Percentiles rank a stretch among this genome's conserved stretches.
Conservation (phyloP, 1,284 basidiomycete species). For the Clitocybe nebularis region DNA sequence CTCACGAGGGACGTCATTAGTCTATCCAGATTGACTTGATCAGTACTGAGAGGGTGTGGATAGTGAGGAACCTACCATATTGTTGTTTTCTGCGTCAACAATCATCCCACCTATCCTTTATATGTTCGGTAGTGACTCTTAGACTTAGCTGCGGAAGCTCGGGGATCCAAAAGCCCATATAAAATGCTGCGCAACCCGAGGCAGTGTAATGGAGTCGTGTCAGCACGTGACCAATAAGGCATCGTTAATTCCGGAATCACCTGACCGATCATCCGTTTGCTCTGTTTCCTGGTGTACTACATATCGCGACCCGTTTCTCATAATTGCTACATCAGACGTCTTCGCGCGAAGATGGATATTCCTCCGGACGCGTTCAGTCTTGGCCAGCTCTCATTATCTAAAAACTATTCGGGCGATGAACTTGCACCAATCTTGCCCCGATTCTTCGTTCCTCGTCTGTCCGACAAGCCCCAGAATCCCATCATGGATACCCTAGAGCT, state of each 20-base stretch:
- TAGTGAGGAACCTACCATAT: constrained; percentile 22
- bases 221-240: background rate
- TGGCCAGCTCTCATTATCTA: too few species aligned
- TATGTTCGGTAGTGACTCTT: too few species aligned
- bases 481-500: constrained; percentile 56
- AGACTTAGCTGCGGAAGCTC: constrained; percentile 8
- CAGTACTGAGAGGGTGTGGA: background rate
- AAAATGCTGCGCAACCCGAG: background rate
- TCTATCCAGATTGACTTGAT: constrained; percentile 3
- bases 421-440: constrained; percentile 36
- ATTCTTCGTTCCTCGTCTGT: constrained; percentile 58
- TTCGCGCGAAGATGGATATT: too few species aligned
- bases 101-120: constrained; percentile 16
- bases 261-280: too few species aligned
- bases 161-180: background rate
- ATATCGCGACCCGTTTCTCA: too few species aligned
- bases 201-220: background rate
- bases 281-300: too few species aligned
- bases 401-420: too few species aligned
- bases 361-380: too few species aligned
- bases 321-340: too few species aligned
- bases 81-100: constrained; percentile 17
- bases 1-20: constrained; percentile 23
- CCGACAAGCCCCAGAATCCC: constrained; percentile 71
- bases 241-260: too few species aligned